A percentile compares a stretch with the other conserved stretches of the same genome.
Evolutionary conservation across 2,329 filamentous ascomycete genomes (phyloP).

Genomic region (Aspergillus hiratsukae): DNA sequence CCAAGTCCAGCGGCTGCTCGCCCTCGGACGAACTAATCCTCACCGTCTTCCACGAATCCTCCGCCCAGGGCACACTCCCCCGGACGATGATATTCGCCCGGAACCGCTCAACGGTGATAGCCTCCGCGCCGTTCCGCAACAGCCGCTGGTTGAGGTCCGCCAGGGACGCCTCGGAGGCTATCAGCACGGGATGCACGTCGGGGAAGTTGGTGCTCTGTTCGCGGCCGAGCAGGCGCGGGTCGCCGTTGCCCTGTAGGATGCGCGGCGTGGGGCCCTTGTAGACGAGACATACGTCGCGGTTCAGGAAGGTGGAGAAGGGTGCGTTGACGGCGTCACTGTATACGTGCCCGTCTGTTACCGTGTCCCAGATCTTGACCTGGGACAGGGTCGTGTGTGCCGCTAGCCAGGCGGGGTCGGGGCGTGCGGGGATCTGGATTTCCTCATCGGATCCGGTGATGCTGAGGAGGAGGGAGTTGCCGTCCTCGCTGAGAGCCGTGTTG

Average conservation of each 20-base stretch:
- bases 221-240: slow-evolving; percentile 50
- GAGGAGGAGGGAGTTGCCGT: slow-evolving; percentile 43
- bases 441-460: slow-evolving; percentile 44
- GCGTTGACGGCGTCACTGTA: slow-evolving; percentile 50
- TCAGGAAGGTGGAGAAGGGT: slow-evolving; percentile 54
- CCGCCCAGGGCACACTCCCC: slow-evolving; percentile 55
- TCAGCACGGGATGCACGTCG: slow-evolving; percentile 54
- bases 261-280: slow-evolving; percentile 60
- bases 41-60: slow-evolving; percentile 61
- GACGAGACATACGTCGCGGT: slow-evolving; percentile 52
- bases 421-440: slow-evolving; percentile 51
- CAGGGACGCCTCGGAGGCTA: slow-evolving; percentile 54
- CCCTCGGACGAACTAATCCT: slow-evolving; percentile 21
- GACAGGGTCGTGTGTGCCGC: slow-evolving; percentile 46
- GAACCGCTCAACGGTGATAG: slow-evolving; percentile 59
- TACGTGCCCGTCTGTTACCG: slow-evolving; percentile 53
- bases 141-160: slow-evolving; percentile 56
- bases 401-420: slow-evolving; percentile 53
- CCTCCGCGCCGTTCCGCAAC: slow-evolving; percentile 34
- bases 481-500: slow-evolving; percentile 47
- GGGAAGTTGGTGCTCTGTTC: slow-evolving; percentile 54
- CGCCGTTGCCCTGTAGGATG: slow-evolving; percentile 53
- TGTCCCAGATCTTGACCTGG: slow-evolving; percentile 56
- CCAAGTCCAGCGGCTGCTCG: slow-evolving; percentile 42
- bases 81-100: slow-evolving; percentile 60